Evolutionary conservation across 2,329 filamentous ascomycete genomes (phyloP).

Genomic region (Aspergillus eucalypticola): DNA sequence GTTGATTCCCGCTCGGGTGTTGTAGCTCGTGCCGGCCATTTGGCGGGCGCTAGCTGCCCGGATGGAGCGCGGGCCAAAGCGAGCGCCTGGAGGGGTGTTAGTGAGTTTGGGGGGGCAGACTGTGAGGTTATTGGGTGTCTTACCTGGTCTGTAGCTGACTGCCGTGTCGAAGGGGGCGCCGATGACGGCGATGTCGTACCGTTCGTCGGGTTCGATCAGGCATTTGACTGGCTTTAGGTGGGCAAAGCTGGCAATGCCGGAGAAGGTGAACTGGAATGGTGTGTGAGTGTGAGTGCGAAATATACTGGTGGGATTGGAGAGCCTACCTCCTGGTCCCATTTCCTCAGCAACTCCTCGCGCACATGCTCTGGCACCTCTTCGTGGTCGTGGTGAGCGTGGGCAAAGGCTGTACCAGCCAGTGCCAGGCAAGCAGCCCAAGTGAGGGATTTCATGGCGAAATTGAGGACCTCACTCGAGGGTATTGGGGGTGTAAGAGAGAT

Average conservation of each 20-base stretch:
- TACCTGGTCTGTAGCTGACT: conserved; percentile 68
- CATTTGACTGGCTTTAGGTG: conserved; percentile 70
- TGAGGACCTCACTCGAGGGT: not conserved
- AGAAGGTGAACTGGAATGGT: conserved; percentile 60
- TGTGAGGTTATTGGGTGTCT: conserved; percentile 16
- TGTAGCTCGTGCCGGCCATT: conserved; percentile 77
- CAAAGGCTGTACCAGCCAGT: conserved; percentile 32
- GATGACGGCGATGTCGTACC: conserved; percentile 71
- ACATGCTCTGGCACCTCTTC: conserved; percentile 41
- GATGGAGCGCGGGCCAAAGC: conserved; percentile 86
- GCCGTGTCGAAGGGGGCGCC: conserved; percentile 75
- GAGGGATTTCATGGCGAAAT: conserved; percentile 29
- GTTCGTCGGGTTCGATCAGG: conserved; percentile 63
- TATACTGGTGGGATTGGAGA: not conserved
- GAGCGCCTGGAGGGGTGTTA: conserved; percentile 51
- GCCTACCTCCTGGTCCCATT: conserved; percentile 51
- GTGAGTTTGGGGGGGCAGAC: not conserved
- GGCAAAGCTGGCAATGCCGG: conserved; percentile 73
- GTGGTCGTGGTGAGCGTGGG: conserved; percentile 45
- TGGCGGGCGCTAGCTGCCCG: conserved; percentile 80
- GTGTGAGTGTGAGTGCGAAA: not conserved
- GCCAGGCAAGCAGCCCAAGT: conserved; percentile 34
- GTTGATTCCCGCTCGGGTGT: conserved; percentile 78
- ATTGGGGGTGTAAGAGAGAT: not conserved
- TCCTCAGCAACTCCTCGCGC: conserved; percentile 46